These are phyloP conservation scores for Ceratobasidium sp. DNA, from an alignment of 1,284 basidiomycete genomes.

Conservation along the genomic window DNA sequence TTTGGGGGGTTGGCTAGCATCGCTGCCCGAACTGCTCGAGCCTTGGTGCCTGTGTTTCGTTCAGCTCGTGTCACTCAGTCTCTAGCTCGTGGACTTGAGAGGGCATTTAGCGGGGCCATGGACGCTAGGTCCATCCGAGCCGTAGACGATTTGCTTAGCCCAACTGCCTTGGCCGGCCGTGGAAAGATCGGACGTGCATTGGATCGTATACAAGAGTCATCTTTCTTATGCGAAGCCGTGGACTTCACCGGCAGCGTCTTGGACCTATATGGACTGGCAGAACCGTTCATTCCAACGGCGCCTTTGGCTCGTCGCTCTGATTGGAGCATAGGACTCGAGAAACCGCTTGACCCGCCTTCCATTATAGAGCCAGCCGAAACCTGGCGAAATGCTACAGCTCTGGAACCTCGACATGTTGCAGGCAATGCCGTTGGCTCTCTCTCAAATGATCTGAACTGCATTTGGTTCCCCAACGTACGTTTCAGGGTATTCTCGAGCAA, in stretches of 20 bases:
- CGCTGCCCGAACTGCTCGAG: constrained; percentile 21
- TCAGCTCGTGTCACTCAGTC: constrained; percentile 21
- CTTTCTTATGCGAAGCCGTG: constrained; percentile 1
- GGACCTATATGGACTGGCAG: constrained; percentile 2
- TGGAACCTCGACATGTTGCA: neutral
- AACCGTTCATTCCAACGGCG: neutral
- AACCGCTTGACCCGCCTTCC: neutral
- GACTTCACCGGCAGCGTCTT: neutral
- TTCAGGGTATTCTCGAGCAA: neutral
- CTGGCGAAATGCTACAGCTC: no score
- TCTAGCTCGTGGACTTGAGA: constrained; percentile 8
- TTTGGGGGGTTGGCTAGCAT: constrained; percentile 19
- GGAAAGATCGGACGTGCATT: constrained; percentile 17
- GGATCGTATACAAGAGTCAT: constrained; percentile 19
- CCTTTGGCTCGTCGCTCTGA: neutral
- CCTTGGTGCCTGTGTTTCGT: constrained; percentile 2
- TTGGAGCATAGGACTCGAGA: neutral
- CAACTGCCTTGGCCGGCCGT: constrained; percentile 18
- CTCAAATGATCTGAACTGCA: neutral
- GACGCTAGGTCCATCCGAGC: constrained; percentile 7
- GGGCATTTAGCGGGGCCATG: constrained; percentile 6
- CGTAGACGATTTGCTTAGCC: constrained; percentile 18
- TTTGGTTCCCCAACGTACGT: neutral
- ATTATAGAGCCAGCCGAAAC: neutral
- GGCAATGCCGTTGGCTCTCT: neutral